These are phyloP conservation scores for Luffa acutangula DNA, from an alignment of 306 rosid genomes.

Conservation along the genomic window DNA sequence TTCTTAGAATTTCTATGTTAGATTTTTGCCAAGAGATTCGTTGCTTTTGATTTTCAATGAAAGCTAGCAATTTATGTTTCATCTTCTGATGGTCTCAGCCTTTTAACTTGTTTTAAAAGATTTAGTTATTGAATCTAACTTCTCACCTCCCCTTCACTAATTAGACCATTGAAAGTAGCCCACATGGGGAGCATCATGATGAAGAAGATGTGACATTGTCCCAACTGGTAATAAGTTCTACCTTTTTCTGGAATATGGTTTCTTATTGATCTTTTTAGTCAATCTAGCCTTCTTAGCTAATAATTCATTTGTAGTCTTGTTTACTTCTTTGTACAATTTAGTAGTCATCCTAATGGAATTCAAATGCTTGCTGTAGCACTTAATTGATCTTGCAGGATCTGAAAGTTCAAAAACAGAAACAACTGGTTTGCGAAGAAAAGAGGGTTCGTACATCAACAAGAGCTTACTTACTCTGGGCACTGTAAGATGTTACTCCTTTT, in stretches of 20 bases:
- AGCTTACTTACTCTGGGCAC: slow-evolving; percentile 88
- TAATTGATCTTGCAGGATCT: slow-evolving; percentile 92
- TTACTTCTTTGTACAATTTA: not conserved
- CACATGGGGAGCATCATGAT: slow-evolving; percentile 45
- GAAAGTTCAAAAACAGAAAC: slow-evolving; percentile 92
- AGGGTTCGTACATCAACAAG: slow-evolving; percentile 83
- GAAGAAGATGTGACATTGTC: slow-evolving; percentile 78
- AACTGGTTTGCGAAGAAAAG: slow-evolving; percentile 79
- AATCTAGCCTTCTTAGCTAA: slow-evolving; percentile 8
- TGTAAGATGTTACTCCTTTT: slow-evolving; percentile 33
- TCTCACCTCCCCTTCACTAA: slow-evolving; percentile 11
- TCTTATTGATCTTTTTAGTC: not conserved
- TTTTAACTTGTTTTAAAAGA: not conserved
- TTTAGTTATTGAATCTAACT: not conserved
- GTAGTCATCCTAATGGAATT: slow-evolving; percentile 10
- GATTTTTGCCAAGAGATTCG: not conserved
- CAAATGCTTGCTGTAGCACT: slow-evolving; percentile 49
- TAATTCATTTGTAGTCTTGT: not conserved
- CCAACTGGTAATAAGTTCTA: slow-evolving; percentile 46
- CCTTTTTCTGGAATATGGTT: slow-evolving; percentile 8
- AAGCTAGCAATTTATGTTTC: not conserved
- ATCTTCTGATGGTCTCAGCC: not conserved
- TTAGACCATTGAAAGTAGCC: slow-evolving; percentile 83
- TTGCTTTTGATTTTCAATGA: not conserved
- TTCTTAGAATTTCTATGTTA: not conserved